Base-by-base conservation (phyloP, 2,329 filamentous ascomycete species). In the Exophiala lecanii-corni region DNA sequence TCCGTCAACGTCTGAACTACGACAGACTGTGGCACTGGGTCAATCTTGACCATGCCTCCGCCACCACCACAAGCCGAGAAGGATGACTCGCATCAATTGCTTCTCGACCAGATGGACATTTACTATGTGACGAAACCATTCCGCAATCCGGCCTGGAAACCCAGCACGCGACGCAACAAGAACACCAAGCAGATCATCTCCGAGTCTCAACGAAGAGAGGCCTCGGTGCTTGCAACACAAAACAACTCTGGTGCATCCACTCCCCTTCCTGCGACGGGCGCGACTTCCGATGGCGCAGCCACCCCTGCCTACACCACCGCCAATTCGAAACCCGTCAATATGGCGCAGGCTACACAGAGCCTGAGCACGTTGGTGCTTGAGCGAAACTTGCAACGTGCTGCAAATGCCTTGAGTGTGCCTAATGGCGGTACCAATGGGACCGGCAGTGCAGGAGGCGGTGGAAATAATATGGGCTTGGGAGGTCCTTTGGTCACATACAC, bases 131-230 rank as follows among this genome's bases (percentile, higher is more conserved):
- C 81, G 57, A 94, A 94, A 69, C 84, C 81, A 59, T 98, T 96
- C 74, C 89, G 91, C 65, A 95, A 89, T 62, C 74, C 84, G 2
- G 71, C 80, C 63, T 98, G 92, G 92, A 89, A 86, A 61, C 88
- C 92, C 12, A 88, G 91, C 54, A 84, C 89, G 66, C 89, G 92
- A 39, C 87, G 92, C 66, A 98, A 98, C 78, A 98, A 98, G 74
- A 97, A 95, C 66, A 83, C 97, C 67, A 97, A 97, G 68, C 87
- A 94, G 57, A 92, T 98, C 50, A 76, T 98, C 49, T 85, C 88
- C 47, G 92, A 98, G 59, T 86, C 85, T 9, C 80, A 86, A 16
- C 84, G 88, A 56, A 87, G 85, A 61, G 91, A 97, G 71, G 87
- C 88, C n/a, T 94, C 89, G 3, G 76, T 86, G 25, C 74, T 89